A percentile compares a stretch with the other conserved stretches of the same genome.
Evolutionary conservation across 2,329 filamentous ascomycete species (phyloP).

Genomic region (Fusarium pseudocircinatum): DNA sequence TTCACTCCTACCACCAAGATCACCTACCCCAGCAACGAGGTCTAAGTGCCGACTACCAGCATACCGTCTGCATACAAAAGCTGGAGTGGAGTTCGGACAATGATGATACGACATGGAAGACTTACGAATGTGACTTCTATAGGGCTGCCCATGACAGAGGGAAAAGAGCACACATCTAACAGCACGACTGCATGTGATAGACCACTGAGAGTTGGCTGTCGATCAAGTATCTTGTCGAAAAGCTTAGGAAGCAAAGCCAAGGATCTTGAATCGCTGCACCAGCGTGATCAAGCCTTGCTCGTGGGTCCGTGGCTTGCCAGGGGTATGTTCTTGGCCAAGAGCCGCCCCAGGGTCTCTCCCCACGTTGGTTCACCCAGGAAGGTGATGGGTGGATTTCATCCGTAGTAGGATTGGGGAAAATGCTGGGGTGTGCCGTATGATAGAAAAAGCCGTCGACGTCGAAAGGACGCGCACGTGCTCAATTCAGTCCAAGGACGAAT

Average conservation of each 20-base stretch:
- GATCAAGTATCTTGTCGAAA: constrained; percentile 13
- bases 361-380: constrained; percentile 41
- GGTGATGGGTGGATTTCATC: constrained; percentile 43
- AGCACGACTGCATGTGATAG: constrained; percentile 13
- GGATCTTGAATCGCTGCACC: constrained; percentile 32
- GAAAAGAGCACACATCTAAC: constrained; percentile 2
- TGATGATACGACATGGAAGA: constrained; percentile 25
- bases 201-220: neutral
- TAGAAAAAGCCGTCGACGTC: constrained; percentile 19
- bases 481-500: constrained; percentile 30
- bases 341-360: constrained; percentile 31
- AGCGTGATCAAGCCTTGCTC: constrained; percentile 19
- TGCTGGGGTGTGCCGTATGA: constrained; percentile 5
- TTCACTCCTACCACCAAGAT: constrained; percentile 72
- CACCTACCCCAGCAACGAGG: constrained; percentile 76
- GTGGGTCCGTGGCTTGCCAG: constrained; percentile 28
- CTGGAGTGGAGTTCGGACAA: neutral
- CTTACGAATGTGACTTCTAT: neutral
- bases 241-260: constrained; percentile 1
- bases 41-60: constrained; percentile 47
- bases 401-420: constrained; percentile 19
- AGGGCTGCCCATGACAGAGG: constrained; percentile 10
- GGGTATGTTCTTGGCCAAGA: constrained; percentile 29
- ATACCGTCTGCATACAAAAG: neutral
- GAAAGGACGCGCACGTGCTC: constrained; percentile 40